phyloP scores from a whole-genome alignment of 106 monocot genomes.

The Agapanthus africanus region DNA sequence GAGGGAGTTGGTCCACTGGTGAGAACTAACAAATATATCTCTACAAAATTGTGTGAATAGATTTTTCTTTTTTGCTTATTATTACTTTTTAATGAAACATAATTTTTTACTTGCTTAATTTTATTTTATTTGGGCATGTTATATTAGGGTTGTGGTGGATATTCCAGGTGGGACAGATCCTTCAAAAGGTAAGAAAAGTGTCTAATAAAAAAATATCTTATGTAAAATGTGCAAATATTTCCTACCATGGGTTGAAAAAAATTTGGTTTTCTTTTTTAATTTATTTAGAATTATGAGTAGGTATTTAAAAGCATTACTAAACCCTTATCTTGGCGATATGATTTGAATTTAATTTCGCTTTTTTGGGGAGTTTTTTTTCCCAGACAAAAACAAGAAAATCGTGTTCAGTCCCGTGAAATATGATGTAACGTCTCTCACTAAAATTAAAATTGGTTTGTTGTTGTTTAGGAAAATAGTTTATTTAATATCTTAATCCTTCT shows the following conservation, averaged over 20 bases:
- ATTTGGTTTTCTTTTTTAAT: too few species aligned
- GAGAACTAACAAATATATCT: too few species aligned
- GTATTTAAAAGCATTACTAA: too few species aligned
- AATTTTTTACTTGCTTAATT: neutral
- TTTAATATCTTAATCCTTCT: too few species aligned
- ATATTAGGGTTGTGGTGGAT: conserved; percentile 46
- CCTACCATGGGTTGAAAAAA: too few species aligned
- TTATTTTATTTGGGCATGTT: neutral
- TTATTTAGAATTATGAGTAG: too few species aligned
- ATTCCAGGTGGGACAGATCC: conserved; percentile 52
- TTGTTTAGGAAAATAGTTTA: too few species aligned
- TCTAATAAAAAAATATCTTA: neutral
- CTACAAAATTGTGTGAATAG: neutral
- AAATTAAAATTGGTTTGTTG: too few species aligned
- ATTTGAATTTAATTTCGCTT: neutral
- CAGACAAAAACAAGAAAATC: too few species aligned
- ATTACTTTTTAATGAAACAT: neutral
- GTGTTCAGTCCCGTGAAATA: too few species aligned
- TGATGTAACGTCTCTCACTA: too few species aligned
- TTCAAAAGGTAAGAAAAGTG: conserved; percentile 30
- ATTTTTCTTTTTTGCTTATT: neutral
- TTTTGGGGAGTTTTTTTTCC: neutral
- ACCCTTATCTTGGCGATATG: neutral
- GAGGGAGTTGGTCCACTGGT: conserved; percentile 82
- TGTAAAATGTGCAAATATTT: too few species aligned